Evolutionary conservation across 2,329 filamentous ascomycete genomes (phyloP), one percentile per base, ranked within the genome.

Genomic region (Pyrenophora graminea): DNA sequence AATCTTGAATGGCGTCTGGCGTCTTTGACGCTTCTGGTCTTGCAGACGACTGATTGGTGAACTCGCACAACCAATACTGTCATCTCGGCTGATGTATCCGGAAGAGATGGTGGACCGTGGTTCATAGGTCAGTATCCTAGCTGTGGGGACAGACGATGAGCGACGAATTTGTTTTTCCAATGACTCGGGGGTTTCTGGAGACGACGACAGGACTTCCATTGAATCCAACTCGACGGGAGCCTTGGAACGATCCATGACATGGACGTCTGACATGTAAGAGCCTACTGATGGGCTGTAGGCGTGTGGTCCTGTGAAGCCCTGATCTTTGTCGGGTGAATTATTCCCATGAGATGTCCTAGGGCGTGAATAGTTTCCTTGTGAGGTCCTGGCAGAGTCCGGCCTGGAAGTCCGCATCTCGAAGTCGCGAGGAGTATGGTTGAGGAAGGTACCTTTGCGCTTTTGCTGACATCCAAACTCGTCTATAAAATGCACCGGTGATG

Each of bases 391-490:
- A 59, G 59, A 23, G 58, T 50, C 15, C 53, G 55, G 49, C 31
- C 55, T 59, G 19, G 59, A 45, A 6, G 61, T 49, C 12, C 51
- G 52, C 50, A 67, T 53, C 40, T 70, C 69, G 44, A 64, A 66
- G 34, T 54, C 48, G 31, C 68, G 61, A 25, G 69, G 69, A 6
- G 68, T 72, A 45, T 71, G 68, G 42, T 72, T 71, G 33, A 70
- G 58, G 41, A 70, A 71, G n/a, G 53, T 66, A 19, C 63, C 66
- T 48, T 62, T 65, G 10, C 60, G 55, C 49, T 63, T 58, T 52
- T 66, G 65, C 27, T 62, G 61, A 37, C 40, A 54, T 15, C 56
- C 60, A 39, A 55, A 56, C 34, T 67, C 62, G 36, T 63, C 57
- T 51, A 62, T 55, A 47, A 49, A 59, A 38, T 59, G 51, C 32